Conservation (phyloP, 208 protist genomes). For the Tritrichomonas foetus region DNA sequence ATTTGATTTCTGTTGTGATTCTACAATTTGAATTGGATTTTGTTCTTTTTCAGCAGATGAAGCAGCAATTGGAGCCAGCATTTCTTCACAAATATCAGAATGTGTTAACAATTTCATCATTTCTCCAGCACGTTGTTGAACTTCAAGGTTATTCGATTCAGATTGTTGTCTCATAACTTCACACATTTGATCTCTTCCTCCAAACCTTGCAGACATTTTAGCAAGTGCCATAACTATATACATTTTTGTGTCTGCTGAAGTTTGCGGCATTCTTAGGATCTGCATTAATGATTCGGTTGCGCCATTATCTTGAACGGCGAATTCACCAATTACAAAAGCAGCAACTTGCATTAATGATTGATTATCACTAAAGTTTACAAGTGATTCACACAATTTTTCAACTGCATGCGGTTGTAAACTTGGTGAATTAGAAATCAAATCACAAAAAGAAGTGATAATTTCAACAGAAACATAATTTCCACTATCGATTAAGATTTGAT, state of each 20-base stretch:
- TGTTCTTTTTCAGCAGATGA: background rate
- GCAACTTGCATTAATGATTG: background rate
- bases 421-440: background rate
- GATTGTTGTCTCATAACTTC: background rate
- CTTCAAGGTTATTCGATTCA: background rate
- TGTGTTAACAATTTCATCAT: background rate
- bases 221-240: background rate
- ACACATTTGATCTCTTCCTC: background rate
- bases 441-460: background rate
- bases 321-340: constrained; percentile 6
- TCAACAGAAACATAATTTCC: background rate
- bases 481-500: background rate
- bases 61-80: background rate
- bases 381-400: background rate
- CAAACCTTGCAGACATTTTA: background rate
- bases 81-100: background rate
- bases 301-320: background rate
- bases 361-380: background rate
- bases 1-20: background rate
- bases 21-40: background rate
- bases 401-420: background rate
- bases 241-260: background rate
- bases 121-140: constrained; percentile 12
- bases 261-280: background rate
- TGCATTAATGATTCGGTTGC: background rate